A percentile compares a stretch with the other conserved stretches of the same genome.
These are phyloP conservation scores for Umbellularia californica DNA, from an alignment of 164 flowering plant species.

Conservation along the genomic window DNA sequence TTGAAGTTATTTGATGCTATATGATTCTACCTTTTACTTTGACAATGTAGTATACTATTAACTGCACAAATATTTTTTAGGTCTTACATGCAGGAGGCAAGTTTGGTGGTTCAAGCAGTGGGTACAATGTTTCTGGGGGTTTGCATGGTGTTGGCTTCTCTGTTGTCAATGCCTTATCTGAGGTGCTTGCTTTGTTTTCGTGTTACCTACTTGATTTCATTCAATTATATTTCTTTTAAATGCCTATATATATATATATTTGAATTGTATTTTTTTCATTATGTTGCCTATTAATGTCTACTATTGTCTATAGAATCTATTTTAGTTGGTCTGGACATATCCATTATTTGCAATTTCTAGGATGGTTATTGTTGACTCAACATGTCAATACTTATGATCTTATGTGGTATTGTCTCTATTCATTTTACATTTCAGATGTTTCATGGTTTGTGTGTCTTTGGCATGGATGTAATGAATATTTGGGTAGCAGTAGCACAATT, in stretches of 20 bases:
- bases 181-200: constrained; percentile 43
- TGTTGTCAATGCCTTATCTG: constrained; percentile 97
- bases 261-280: too few relatives aligned
- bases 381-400: background rate
- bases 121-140: constrained; percentile 95
- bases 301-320: too few relatives aligned
- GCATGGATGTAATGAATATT: background rate
- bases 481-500: background rate
- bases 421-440: background rate
- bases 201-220: background rate
- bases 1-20: too few relatives aligned
- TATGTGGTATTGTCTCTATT: too few relatives aligned
- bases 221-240: background rate
- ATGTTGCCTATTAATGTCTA: too few relatives aligned
- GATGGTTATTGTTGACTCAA: background rate
- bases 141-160: constrained; percentile 97
- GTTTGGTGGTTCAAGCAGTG: constrained; percentile 96
- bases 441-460: background rate
- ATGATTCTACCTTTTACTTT: too few relatives aligned
- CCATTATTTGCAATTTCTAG: too few relatives aligned
- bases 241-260: background rate
- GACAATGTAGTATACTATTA: background rate
- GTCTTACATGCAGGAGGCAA: constrained; percentile 99
- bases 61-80: constrained; percentile 36
- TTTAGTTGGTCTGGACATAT: too few relatives aligned